These are phyloP conservation scores for Aspergillus coremiiformis DNA, from an alignment of 495 filamentous ascomycete genomes.

Conservation along the genomic window DNA sequence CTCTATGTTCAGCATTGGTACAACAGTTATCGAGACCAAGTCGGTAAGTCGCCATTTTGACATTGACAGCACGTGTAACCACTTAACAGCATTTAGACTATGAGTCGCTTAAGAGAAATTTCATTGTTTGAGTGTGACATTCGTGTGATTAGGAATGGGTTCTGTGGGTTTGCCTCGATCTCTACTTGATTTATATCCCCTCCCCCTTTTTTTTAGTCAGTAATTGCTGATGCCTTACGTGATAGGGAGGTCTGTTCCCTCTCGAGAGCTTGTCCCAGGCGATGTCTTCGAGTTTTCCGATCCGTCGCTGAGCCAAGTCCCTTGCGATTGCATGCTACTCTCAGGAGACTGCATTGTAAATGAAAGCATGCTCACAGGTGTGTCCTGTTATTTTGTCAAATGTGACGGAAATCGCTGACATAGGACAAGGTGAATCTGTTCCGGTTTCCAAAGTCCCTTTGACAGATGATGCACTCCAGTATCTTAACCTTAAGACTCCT, in stretches of 20 bases:
- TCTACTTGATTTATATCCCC: too few relatives aligned
- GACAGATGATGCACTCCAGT: conserved; percentile 69
- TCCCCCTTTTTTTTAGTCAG: background rate
- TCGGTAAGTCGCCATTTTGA: conserved; percentile 44
- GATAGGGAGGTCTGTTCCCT: conserved; percentile 75
- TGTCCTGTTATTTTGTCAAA: conserved; percentile 6
- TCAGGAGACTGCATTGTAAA: conserved; percentile 98
- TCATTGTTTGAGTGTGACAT: conserved; percentile 93
- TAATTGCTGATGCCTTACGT: conserved; percentile 4
- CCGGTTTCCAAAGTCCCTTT: conserved; percentile 88
- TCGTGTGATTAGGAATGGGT: conserved; percentile 85
- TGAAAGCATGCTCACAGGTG: conserved; percentile 96
- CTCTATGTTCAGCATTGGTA: conserved; percentile 82
- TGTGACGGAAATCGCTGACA: conserved; percentile 15
- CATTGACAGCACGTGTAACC: background rate
- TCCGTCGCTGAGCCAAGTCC: conserved; percentile 86
- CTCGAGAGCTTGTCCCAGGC: conserved; percentile 84
- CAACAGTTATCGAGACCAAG: conserved; percentile 84
- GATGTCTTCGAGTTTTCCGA: conserved; percentile 98
- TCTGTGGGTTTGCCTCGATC: conserved; percentile 78
- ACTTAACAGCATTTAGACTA: conserved; percentile 53
- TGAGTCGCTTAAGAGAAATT: conserved; percentile 84
- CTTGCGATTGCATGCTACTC: conserved; percentile 85
- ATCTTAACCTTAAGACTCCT: conserved; percentile 67
- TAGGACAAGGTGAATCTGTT: conserved; percentile 72